phyloP scores from a whole-genome alignment of 805 yeast genomes.

The Brettanomyces sp. region DNA sequence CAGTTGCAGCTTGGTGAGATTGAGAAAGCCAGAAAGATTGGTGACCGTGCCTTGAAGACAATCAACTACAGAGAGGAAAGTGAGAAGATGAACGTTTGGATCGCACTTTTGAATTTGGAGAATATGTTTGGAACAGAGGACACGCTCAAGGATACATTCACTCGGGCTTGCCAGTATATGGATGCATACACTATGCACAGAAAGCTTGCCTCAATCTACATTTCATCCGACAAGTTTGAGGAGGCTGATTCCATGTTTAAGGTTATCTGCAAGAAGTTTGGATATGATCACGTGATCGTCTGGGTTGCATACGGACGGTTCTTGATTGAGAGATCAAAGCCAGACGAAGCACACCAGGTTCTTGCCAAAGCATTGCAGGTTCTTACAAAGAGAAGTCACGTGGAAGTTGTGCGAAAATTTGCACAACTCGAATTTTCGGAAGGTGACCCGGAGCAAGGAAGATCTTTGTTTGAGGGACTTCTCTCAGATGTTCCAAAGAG shows the following conservation, averaged over 20 bases:
- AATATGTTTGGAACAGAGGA: constrained; percentile 87
- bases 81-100: constrained; percentile 92
- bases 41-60: constrained; percentile 83
- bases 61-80: constrained; percentile 86
- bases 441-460: constrained; percentile 91
- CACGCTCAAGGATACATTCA: constrained; percentile 69
- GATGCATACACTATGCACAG: constrained; percentile 77
- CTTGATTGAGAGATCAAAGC: constrained; percentile 48
- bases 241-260: constrained; percentile 65
- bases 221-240: constrained; percentile 59
- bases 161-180: constrained; percentile 83
- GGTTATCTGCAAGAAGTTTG: constrained; percentile 70
- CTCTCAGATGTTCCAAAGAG: constrained; percentile 84
- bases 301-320: constrained; percentile 82
- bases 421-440: constrained; percentile 79
- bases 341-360: constrained; percentile 60
- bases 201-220: constrained; percentile 67
- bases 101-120: constrained; percentile 88
- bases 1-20: constrained; percentile 89
- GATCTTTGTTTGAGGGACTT: constrained; percentile 89
- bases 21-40: constrained; percentile 90
- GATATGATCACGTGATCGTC: constrained; percentile 51
- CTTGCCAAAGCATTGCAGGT: constrained; percentile 65
- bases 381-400: constrained; percentile 62
- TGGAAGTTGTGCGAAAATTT: constrained; percentile 77